Conservation (phyloP, 345 rosid genomes). For the Zanthoxylum bungeanum region DNA sequence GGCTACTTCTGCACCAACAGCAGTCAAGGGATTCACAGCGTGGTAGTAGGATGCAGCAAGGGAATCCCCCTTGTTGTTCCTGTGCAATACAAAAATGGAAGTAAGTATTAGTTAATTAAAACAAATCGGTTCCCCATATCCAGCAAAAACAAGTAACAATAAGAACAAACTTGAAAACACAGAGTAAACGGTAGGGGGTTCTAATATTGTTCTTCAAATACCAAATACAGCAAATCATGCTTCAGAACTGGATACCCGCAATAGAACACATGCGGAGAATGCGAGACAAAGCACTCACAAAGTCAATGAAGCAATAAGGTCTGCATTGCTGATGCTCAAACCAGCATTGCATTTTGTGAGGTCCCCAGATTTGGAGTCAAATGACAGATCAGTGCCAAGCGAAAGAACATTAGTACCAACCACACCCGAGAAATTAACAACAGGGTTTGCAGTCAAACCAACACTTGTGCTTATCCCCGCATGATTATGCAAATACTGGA, state of each 20-base stretch:
- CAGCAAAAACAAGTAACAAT: no score
- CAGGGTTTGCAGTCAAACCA: constrained; percentile 79
- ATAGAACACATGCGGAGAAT: background rate
- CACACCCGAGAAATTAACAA: constrained; percentile 78
- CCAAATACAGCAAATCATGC: background rate
- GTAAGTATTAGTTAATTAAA: no score
- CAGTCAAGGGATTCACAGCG: constrained; percentile 47
- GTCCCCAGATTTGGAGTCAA: constrained; percentile 72
- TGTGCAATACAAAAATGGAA: constrained; percentile 23
- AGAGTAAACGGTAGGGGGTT: no score
- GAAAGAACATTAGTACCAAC: constrained; percentile 58
- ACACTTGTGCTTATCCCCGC: constrained; percentile 79
- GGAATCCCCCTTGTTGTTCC: constrained; percentile 80
- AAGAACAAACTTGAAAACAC: no score
- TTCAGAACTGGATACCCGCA: no score
- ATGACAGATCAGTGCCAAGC: constrained; percentile 76
- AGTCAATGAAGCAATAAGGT: constrained; percentile 64
- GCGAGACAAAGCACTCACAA: constrained; percentile 43
- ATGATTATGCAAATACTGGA: constrained; percentile 85
- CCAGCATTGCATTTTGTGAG: constrained; percentile 85
- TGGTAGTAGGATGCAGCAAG: constrained; percentile 78
- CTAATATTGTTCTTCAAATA: background rate
- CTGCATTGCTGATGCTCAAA: constrained; percentile 59
- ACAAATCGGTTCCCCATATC: no score
- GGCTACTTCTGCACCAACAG: constrained; percentile 81